Base-by-base conservation (phyloP, 2,329 filamentous ascomycete species). In the Aureobasidium namibiae region DNA sequence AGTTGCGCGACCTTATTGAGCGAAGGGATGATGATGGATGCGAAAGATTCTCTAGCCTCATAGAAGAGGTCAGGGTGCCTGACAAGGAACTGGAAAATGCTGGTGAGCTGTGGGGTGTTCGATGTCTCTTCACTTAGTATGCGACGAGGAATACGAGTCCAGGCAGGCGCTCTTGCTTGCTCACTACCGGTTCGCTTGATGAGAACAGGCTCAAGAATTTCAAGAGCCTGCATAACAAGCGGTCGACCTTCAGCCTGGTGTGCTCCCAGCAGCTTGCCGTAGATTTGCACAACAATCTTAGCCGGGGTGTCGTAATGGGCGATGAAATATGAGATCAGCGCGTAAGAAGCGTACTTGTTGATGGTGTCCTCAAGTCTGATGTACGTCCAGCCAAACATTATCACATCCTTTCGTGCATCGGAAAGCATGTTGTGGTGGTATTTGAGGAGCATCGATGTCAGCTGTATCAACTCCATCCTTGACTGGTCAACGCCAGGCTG, bases 301-400 rank as follows among this genome's bases (percentile, higher is more conserved):
- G 89, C 82, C 0, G 94, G 95, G 0, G 94, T 97, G 67, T 99
- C 95, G 69, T 95, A 99, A 64, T 95, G 89, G 0, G 90, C 90
- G 67, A 99, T 96, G 76, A 99, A 99, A 73, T 96, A 99, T 2
- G 90, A 91, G 62, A 99, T 95, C 6, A 99, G 85, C 5, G 96
- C 92, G 67, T 99, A 99, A 2, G 94, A 92, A 0, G 92, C 94
- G 71, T 97, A 94, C 73, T 99, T 99, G 78, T 97, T 99, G 77
- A 99, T 96, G 60, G 96, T 89, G 72, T 99, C 94, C 69, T 99
- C 95, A n/a, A 99, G 82, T 24, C 90, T 85, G 67, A 99, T 99
- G 70, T 96, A 97, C 18, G 92, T 96, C 94, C 94, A 99, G 3
- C 91, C 92, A 73, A 97, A 99, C 74, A 96, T 97, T 69, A 99